phyloP scores from a whole-genome alignment of 306 rosid species.

The Lathyrus aphaca region DNA sequence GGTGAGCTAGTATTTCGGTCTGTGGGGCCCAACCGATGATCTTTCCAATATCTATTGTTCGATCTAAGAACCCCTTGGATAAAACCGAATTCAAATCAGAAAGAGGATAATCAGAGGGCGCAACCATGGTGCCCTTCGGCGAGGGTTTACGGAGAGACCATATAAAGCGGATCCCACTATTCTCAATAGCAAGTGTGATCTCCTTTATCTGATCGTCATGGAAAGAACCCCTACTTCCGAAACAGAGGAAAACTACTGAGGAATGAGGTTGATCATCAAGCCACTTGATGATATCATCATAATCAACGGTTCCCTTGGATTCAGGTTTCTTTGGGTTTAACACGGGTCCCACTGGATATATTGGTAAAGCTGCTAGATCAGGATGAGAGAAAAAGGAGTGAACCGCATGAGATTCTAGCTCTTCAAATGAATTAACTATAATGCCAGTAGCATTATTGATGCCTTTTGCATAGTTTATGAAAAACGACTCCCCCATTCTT shows the following conservation, averaged over 20 bases:
- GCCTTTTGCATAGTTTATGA: background rate
- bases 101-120: conserved; percentile 17
- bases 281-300: conserved; percentile 27
- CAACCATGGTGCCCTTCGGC: background rate
- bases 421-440: conserved; percentile 55
- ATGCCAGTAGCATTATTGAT: conserved; percentile 44
- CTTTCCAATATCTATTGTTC: conserved; percentile 45
- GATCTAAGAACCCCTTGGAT: conserved; percentile 53
- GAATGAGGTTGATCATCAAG: conserved; percentile 6
- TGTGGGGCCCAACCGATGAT: conserved; percentile 64
- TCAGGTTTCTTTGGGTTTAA: conserved; percentile 23
- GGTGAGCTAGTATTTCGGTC: conserved; percentile 45
- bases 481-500: background rate
- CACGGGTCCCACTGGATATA: conserved; percentile 60
- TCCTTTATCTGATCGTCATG: background rate
- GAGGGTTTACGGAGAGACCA: conserved; percentile 40
- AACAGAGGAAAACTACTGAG: background rate
- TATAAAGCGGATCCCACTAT: background rate
- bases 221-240: background rate
- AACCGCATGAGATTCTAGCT: conserved; percentile 55
- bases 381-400: conserved; percentile 1
- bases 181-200: background rate
- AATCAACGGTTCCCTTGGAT: background rate
- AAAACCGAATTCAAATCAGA: background rate
- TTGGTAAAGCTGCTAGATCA: conserved; percentile 6